Conservation (phyloP, 352 stramenopile genomes). For the Achlya hypogyna region DNA sequence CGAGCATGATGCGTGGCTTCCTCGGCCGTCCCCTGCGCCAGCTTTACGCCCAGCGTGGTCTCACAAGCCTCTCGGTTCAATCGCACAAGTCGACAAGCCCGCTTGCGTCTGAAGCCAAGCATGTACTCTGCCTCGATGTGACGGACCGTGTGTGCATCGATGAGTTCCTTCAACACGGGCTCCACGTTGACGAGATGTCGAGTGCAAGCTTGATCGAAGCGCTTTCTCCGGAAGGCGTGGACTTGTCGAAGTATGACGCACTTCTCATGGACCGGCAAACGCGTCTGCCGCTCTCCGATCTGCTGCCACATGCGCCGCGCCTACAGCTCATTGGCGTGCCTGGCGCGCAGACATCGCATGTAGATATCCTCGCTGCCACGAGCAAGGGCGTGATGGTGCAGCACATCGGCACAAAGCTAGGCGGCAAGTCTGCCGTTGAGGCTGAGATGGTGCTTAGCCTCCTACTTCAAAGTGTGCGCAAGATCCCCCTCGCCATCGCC, state of each 20-base stretch:
- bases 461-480: conserved; percentile 49
- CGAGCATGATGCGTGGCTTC: neutral
- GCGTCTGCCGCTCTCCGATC: neutral
- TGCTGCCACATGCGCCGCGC: neutral
- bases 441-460: conserved; percentile 57
- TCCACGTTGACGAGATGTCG: conserved; percentile 8
- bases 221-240: neutral
- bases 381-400: conserved; percentile 64
- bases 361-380: conserved; percentile 70
- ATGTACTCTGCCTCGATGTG: conserved; percentile 2
- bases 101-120: neutral
- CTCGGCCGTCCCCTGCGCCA: neutral
- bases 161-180: conserved; percentile 9
- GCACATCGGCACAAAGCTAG: conserved; percentile 61
- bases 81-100: neutral
- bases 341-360: conserved; percentile 31
- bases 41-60: too few relatives aligned
- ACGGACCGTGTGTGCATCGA: conserved; percentile 1
- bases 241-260: conserved; percentile 3
- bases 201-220: neutral
- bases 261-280: conserved; percentile 1
- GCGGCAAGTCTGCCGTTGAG: conserved; percentile 64
- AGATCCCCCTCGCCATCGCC: conserved; percentile 44
- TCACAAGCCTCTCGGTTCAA: neutral
- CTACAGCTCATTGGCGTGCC: conserved; percentile 7